Evolutionary conservation across 108 stramenopile genomes (phyloP), one percentile per base, ranked within the genome.

Genomic region (Nitzschia inconspicua): DNA sequence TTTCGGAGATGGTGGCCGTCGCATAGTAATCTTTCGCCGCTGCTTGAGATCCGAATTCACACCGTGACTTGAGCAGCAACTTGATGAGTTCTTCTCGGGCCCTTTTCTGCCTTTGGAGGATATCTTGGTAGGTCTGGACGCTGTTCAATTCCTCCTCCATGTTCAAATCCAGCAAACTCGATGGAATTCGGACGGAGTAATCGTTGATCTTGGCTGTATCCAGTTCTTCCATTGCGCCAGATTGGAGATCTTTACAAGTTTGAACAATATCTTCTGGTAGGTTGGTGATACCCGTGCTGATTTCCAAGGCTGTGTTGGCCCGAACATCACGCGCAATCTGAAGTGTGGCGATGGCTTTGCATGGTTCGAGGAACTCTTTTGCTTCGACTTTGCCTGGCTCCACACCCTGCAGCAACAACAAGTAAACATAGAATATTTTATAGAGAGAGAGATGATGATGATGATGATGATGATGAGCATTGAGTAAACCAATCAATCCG

Each of bases 301-400:
- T 48, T 43, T 83, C 76, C 47, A 83, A 75, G 14, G 82, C 81
- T 8, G 81, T 67, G 44, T 89, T 87, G 65, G 76, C 85, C 25
- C 88, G 78, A 6, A 93, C 47, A 61, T 93, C 91, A 22, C 86
- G 70, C 13, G 86, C 75, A 72, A 93, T 93, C 67, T 93, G 91
- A 20, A 89, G 50, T 1, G 84, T 85, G 0, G 88, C 86, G 31
- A 93, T 73, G n/a, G 84, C 73, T 52, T 80, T 82, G 54, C 82
- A 85, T 2, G 91, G 74, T 18, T 82, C 86, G 14, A 85, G 60
- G 37, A 93, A 85, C 36, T 87, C 73, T 14, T 59, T 11, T 3
- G 84, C 50, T 39, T 85, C 77, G 6, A 88, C 88, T 22, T 66
- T 62, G 14, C 65, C 82, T 34, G 57, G 44, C 7, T 82, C 70